A percentile compares a stretch with the other conserved stretches of the same genome.
phyloP scores from a whole-genome alignment of 2,329 filamentous ascomycete species.

The Xylariaceae sp. region DNA sequence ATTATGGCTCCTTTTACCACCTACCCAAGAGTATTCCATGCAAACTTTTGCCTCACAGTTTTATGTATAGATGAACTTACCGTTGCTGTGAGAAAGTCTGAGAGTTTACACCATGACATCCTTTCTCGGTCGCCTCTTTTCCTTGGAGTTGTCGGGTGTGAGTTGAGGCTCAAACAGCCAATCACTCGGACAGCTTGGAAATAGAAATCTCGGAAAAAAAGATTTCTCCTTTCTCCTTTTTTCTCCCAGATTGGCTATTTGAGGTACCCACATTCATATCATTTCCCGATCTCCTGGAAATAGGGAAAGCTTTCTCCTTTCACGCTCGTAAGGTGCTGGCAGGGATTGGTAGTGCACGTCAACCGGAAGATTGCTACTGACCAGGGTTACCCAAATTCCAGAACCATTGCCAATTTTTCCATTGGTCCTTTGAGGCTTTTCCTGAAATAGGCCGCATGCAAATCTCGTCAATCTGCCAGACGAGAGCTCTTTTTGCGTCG shows the following conservation, averaged over 20 bases:
- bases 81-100: too few relatives aligned
- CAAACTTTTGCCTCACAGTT: too few relatives aligned
- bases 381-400: conserved; percentile 10
- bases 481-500: not conserved
- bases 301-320: not conserved
- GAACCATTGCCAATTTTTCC: conserved; percentile 1
- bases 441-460: conserved; percentile 22
- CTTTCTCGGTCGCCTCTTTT: too few relatives aligned
- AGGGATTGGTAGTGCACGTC: conserved; percentile 1
- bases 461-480: conserved; percentile 8
- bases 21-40: too few relatives aligned
- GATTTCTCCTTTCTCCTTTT: conserved; percentile 3
- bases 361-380: conserved; percentile 3
- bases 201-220: not conserved
- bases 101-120: too few relatives aligned
- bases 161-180: too few relatives aligned
- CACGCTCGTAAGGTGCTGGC: not conserved
- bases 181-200: not conserved
- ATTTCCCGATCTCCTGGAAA: conserved; percentile 17
- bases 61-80: too few relatives aligned
- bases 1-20: too few relatives aligned
- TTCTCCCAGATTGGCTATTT: not conserved
- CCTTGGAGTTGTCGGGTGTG: too few relatives aligned
- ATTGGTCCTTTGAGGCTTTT: conserved; percentile 15
- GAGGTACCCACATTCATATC: conserved; percentile 11